A percentile compares a stretch with the other conserved stretches of the same genome.
Conservation (phyloP, 139 green algal species). For the Tetradesmus lagerheimii region DNA sequence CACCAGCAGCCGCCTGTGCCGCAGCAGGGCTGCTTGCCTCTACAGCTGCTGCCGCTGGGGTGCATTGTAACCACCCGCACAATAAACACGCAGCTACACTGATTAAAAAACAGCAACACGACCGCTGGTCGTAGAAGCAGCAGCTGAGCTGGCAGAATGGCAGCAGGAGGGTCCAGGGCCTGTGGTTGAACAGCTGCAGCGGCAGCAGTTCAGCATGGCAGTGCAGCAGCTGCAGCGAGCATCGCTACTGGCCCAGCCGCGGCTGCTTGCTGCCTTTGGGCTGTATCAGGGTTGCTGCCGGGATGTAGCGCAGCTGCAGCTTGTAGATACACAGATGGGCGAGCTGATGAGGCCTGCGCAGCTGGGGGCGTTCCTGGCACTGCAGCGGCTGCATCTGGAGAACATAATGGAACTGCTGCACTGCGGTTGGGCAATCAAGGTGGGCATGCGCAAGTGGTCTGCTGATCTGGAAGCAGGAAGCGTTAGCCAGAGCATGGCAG, state of each 20-base stretch:
- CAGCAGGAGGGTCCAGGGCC: background rate
- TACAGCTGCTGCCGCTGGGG: conserved; percentile 38
- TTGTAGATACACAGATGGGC: conserved; percentile 55
- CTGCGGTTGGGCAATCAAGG: conserved; percentile 79
- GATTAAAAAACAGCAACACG: too few species aligned
- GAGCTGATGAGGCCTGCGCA: conserved; percentile 59
- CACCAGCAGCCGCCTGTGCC: conserved; percentile 51
- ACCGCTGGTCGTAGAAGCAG: too few species aligned
- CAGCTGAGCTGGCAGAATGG: background rate
- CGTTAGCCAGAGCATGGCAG: too few species aligned
- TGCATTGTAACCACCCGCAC: conserved; percentile 36
- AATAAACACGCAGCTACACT: background rate
- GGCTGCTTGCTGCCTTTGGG: conserved; percentile 64
- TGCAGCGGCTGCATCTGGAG: conserved; percentile 60
- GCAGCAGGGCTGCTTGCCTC: conserved; percentile 18
- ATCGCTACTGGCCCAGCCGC: conserved; percentile 52
- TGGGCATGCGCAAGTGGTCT: background rate
- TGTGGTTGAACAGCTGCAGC: conserved; percentile 13
- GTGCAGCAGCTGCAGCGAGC: conserved; percentile 52
- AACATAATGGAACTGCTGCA: conserved; percentile 62
- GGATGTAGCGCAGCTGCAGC: conserved; percentile 38
- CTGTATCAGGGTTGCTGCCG: conserved; percentile 55
- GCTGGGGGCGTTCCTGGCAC: conserved; percentile 62
- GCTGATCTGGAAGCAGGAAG: background rate
- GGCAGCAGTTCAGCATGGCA: conserved; percentile 48